phyloP scores from a whole-genome alignment of 768 basidiomycete genomes.

The Dentipellis sp. region DNA sequence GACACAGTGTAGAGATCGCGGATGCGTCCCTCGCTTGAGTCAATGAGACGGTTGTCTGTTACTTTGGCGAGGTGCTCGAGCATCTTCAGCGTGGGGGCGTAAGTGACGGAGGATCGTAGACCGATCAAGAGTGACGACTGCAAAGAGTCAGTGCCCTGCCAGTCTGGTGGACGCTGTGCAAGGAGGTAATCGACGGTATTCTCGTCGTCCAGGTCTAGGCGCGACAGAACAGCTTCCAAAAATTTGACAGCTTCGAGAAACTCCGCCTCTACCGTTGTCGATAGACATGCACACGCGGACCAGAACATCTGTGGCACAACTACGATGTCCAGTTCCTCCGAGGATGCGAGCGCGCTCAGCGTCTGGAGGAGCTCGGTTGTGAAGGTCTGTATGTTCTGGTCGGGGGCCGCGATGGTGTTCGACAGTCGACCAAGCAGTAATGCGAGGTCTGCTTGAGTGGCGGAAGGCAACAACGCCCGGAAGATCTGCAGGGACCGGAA shows the following conservation, averaged over 20 bases:
- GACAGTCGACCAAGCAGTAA: conserved; percentile 76
- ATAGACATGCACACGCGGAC: conserved; percentile 74
- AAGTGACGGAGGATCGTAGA: conserved; percentile 69
- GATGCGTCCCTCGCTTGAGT: conserved; percentile 59
- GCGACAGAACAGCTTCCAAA: conserved; percentile 53
- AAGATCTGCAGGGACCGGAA: conserved; percentile 89
- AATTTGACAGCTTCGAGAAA: conserved; percentile 61
- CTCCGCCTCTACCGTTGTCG: conserved; percentile 76
- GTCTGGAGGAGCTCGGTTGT: conserved; percentile 77
- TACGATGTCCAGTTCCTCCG: conserved; percentile 45
- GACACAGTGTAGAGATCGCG: conserved; percentile 76
- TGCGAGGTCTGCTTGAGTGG: conserved; percentile 65
- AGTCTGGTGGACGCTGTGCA: conserved; percentile 58
- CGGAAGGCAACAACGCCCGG: conserved; percentile 64
- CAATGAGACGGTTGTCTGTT: conserved; percentile 57
- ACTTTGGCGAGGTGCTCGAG: conserved; percentile 55
- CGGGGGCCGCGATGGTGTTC: conserved; percentile 70
- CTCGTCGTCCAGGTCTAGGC: conserved; percentile 62
- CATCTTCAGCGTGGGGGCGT: conserved; percentile 54
- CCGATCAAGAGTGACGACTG: conserved; percentile 71
- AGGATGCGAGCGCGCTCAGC: conserved; percentile 50
- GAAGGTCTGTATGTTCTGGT: conserved; percentile 73
- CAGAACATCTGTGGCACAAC: conserved; percentile 83
- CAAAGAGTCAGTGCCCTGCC: conserved; percentile 54
- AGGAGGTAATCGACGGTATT: conserved; percentile 61